Conservation (phyloP, 169 alveolate genomes). For the Cyclospora cayetanensis region DNA sequence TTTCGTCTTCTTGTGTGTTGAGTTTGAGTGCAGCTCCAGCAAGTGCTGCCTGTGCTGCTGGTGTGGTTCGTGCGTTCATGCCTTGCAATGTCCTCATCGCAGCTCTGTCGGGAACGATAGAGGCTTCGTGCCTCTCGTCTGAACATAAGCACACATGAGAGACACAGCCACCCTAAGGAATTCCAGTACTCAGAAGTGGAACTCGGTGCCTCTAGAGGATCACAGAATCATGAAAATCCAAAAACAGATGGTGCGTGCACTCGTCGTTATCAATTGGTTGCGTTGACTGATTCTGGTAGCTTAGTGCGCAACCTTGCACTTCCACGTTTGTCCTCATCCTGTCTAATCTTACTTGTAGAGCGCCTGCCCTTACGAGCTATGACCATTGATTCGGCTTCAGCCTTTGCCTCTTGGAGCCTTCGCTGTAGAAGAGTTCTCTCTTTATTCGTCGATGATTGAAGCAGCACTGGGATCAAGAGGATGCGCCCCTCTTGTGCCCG, state of each 20-base stretch:
- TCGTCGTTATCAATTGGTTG: no score
- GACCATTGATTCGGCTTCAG: neutral
- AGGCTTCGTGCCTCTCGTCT: slow-evolving; percentile 11
- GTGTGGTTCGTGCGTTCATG: slow-evolving; percentile 10
- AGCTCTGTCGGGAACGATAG: neutral
- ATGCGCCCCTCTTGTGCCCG: slow-evolving; percentile 38
- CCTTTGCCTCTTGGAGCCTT: slow-evolving; percentile 50
- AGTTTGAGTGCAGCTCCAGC: neutral
- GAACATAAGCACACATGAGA: neutral
- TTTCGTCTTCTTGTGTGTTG: neutral
- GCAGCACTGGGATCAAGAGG: slow-evolving; percentile 61
- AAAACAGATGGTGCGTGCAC: no score
- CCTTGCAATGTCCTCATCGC: neutral
- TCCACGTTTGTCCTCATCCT: no score
- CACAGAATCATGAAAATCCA: no score
- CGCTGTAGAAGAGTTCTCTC: slow-evolving; percentile 52
- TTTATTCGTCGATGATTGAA: slow-evolving; percentile 31
- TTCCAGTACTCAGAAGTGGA: no score
- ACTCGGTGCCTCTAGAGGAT: no score
- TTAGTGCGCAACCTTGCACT: no score
- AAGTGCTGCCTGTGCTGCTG: slow-evolving; percentile 48
- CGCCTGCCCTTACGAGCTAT: neutral
- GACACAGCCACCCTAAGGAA: no score
- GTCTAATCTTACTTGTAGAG: neutral
- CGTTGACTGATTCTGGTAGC: no score